phyloP scores from a whole-genome alignment of 2,329 filamentous ascomycete species.

The Pseudogymnoascus sp. region DNA sequence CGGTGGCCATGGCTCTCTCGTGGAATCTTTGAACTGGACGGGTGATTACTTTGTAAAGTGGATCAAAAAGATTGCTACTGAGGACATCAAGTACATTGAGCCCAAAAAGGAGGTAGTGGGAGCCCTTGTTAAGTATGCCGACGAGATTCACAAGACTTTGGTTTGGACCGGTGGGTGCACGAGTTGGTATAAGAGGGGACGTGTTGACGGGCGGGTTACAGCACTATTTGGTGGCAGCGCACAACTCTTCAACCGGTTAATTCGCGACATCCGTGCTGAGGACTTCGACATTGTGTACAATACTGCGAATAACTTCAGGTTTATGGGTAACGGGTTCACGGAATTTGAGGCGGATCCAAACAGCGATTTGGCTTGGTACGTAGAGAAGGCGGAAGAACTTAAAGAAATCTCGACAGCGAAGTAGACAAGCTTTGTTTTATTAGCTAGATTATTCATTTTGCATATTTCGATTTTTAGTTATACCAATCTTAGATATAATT shows the following conservation, averaged over 20 bases:
- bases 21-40: slow-evolving; percentile 26
- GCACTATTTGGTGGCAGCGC: slow-evolving; percentile 39
- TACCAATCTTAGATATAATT: background rate
- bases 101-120: slow-evolving; percentile 31
- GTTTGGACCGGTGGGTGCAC: slow-evolving; percentile 35
- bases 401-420: background rate
- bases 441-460: background rate
- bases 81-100: slow-evolving; percentile 29
- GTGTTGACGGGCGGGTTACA: slow-evolving; percentile 36
- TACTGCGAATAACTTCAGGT: slow-evolving; percentile 37
- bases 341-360: slow-evolving; percentile 23
- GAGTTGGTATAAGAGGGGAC: slow-evolving; percentile 43
- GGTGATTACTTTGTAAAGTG: slow-evolving; percentile 30
- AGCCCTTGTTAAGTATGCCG: slow-evolving; percentile 34
- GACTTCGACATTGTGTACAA: slow-evolving; percentile 42
- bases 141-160: slow-evolving; percentile 37
- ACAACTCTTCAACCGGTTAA: slow-evolving; percentile 31
- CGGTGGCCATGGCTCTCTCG: slow-evolving; percentile 23
- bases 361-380: slow-evolving; percentile 26
- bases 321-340: slow-evolving; percentile 43
- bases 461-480: background rate
- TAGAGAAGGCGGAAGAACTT: slow-evolving; percentile 7
- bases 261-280: slow-evolving; percentile 37
- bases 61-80: slow-evolving; percentile 27
- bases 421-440: background rate